Percentiles rank a stretch among this genome's conserved stretches.
Conservation (phyloP, 805 yeast genomes). For the Cyberlindnera maclurae region DNA sequence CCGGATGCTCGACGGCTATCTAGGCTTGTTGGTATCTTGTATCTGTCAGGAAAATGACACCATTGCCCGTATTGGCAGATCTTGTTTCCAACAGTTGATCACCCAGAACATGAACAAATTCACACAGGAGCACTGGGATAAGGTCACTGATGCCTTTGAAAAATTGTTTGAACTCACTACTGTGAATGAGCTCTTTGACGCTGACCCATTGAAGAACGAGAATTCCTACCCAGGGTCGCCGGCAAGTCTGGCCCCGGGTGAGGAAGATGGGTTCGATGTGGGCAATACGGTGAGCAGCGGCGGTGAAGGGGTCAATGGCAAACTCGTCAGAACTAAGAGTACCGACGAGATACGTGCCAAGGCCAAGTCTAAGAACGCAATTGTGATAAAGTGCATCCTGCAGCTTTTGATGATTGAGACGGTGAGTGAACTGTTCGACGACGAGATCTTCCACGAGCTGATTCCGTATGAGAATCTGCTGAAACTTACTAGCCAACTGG, state of each 20-base stretch:
- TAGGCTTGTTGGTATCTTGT: slow-evolving; percentile 74
- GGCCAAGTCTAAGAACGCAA: slow-evolving; percentile 56
- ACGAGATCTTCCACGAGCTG: slow-evolving; percentile 53
- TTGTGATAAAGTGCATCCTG: slow-evolving; percentile 87
- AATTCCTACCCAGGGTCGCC: slow-evolving; percentile 7
- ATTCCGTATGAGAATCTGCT: slow-evolving; percentile 64
- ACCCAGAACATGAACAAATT: slow-evolving; percentile 69
- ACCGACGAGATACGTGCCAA: slow-evolving; percentile 35
- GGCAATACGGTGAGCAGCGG: slow-evolving; percentile 18
- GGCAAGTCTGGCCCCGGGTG: slow-evolving; percentile 3
- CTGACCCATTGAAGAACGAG: slow-evolving; percentile 33
- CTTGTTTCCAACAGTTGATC: slow-evolving; percentile 76
- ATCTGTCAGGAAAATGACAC: slow-evolving; percentile 97
- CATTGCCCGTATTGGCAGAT: slow-evolving; percentile 88
- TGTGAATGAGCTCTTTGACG: slow-evolving; percentile 72
- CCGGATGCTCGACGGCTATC: slow-evolving; percentile 68
- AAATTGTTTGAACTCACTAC: slow-evolving; percentile 75
- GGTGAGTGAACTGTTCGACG: slow-evolving; percentile 72
- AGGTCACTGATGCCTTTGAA: slow-evolving; percentile 57
- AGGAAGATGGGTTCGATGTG: slow-evolving; percentile 14
- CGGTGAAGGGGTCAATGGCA: slow-evolving; percentile 21
- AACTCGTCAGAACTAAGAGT: slow-evolving; percentile 17
- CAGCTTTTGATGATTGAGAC: slow-evolving; percentile 87
- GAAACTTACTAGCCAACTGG: slow-evolving; percentile 51
- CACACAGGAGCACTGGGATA: slow-evolving; percentile 62